Conservation (phyloP, 1,284 basidiomycete species). For the Microbotryum scabiosae region DNA sequence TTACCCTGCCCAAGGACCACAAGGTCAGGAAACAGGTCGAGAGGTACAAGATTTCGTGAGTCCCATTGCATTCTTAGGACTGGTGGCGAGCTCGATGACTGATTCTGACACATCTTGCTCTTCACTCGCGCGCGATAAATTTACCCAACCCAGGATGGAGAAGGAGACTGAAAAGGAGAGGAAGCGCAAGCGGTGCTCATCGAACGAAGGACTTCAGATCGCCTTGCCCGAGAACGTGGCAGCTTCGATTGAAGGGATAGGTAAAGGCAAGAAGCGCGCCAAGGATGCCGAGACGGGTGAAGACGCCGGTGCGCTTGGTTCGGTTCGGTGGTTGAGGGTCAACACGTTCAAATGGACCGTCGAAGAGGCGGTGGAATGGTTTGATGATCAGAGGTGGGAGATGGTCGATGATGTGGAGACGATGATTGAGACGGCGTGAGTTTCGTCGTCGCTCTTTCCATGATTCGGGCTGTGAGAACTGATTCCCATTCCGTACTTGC, state of each 20-base stretch:
- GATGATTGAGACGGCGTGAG: slow-evolving; percentile 23
- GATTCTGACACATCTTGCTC: neutral
- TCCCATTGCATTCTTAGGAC: neutral
- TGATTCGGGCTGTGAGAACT: too few species aligned
- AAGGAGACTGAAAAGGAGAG: slow-evolving; percentile 34
- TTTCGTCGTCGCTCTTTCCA: neutral
- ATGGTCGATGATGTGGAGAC: slow-evolving; percentile 23
- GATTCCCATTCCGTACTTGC: slow-evolving; percentile 1
- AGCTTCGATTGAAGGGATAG: slow-evolving; percentile 27
- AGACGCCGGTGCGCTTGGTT: slow-evolving; percentile 19
- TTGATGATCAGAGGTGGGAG: slow-evolving; percentile 32
- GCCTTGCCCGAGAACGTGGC: slow-evolving; percentile 25
- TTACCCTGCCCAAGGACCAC: slow-evolving; percentile 36
- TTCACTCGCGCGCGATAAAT: neutral
- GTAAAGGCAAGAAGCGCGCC: slow-evolving; percentile 30
- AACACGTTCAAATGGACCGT: slow-evolving; percentile 64
- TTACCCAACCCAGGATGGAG: slow-evolving; percentile 21
- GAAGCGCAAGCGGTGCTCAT: slow-evolving; percentile 27
- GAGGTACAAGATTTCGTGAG: slow-evolving; percentile 33
- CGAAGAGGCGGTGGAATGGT: slow-evolving; percentile 50
- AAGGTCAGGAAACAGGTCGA: slow-evolving; percentile 35
- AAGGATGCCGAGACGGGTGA: slow-evolving; percentile 23
- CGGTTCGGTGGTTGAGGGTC: slow-evolving; percentile 52
- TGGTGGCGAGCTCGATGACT: neutral
- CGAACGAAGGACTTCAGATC: slow-evolving; percentile 31